Conservation (phyloP, 106 monocot species). For the Allium sativum region DNA sequence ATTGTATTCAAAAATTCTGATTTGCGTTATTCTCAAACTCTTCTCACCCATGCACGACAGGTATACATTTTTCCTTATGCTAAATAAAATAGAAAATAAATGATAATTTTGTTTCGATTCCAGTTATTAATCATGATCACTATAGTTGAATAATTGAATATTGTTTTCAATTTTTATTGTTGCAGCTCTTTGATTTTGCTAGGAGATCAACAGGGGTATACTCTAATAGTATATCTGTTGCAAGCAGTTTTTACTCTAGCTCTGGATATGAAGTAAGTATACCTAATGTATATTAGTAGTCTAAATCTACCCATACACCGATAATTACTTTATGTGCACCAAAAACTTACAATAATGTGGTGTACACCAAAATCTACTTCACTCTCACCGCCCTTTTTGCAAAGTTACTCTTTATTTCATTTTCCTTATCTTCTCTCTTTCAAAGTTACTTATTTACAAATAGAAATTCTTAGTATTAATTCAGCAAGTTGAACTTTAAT, state of each 20-base stretch:
- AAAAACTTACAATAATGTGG: too few species aligned
- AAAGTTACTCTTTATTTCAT: too few species aligned
- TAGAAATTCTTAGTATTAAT: too few species aligned
- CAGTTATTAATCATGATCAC: too few species aligned
- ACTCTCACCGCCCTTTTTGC: too few species aligned
- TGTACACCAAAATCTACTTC: too few species aligned
- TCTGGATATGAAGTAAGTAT: slow-evolving; percentile 49
- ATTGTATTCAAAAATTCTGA: slow-evolving; percentile 26
- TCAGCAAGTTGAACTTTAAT: too few species aligned
- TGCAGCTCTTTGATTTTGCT: slow-evolving; percentile 55
- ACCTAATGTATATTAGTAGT: background rate
- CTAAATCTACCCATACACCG: too few species aligned
- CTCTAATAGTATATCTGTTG: slow-evolving; percentile 36
- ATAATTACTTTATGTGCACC: too few species aligned
- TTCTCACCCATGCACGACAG: slow-evolving; percentile 33
- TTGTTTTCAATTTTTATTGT: background rate
- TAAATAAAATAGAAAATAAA: too few species aligned
- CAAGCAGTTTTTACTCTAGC: slow-evolving; percentile 33
- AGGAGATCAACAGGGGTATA: slow-evolving; percentile 28
- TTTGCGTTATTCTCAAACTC: slow-evolving; percentile 11
- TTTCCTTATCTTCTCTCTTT: too few species aligned
- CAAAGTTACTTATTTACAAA: too few species aligned
- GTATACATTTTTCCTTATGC: background rate
- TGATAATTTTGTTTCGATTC: background rate
- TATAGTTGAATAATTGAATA: background rate